These are phyloP conservation scores for Carex pumila DNA, from an alignment of 176 grass and related monocot genomes.

Conservation along the genomic window DNA sequence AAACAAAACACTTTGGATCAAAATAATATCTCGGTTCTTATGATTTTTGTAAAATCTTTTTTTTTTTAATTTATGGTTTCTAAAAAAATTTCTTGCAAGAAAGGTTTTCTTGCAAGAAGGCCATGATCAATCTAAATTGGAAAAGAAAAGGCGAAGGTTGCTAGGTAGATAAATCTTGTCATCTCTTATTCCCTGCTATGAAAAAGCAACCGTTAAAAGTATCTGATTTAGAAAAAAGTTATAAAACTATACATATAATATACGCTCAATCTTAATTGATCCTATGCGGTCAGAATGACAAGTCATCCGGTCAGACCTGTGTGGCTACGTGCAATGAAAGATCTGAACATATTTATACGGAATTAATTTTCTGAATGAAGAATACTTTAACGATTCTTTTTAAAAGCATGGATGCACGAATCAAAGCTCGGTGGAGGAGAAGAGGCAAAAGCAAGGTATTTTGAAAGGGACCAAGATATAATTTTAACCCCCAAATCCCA, in stretches of 20 bases:
- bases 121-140: background rate
- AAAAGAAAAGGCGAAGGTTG: background rate
- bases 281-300: background rate
- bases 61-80: no score
- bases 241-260: background rate
- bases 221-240: background rate
- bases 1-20: no score
- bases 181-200: background rate
- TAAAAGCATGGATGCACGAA: background rate
- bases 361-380: background rate
- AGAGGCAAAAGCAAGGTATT: conserved; percentile 13
- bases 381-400: conserved; percentile 10
- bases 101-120: background rate
- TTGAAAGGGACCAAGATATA: conserved; percentile 14
- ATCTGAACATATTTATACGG: background rate
- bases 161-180: background rate
- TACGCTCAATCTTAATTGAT: background rate
- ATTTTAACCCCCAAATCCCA: background rate
- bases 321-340: background rate
- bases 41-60: no score
- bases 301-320: background rate
- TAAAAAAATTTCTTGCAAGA: no score
- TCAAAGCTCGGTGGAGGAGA: background rate
- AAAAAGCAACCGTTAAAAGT: conserved; percentile 3
- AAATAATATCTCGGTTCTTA: no score